Evolutionary conservation across 2,329 filamentous ascomycete genomes (phyloP).

Genomic region (Tolypocladium endophyticum): DNA sequence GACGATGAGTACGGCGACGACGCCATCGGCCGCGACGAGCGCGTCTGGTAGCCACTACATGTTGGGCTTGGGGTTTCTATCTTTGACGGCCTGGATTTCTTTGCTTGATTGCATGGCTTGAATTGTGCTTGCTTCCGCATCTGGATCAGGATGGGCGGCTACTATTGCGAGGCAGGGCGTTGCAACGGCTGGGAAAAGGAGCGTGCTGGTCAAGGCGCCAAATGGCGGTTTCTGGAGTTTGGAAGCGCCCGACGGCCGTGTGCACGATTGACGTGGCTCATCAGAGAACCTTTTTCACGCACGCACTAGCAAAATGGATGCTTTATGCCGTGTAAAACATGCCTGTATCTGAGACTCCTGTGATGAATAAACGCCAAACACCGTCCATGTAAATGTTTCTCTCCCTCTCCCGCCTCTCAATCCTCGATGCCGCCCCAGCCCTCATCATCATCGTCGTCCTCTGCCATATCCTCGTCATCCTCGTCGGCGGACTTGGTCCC

Average conservation of each 20-base stretch:
- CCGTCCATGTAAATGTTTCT: not conserved
- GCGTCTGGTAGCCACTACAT: not conserved
- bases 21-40: constrained; percentile 16
- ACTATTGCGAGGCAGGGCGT: not conserved
- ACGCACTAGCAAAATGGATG: not conserved
- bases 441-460: constrained; percentile 24
- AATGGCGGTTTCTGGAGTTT: not conserved
- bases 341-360: not conserved
- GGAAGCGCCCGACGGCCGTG: not conserved
- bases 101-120: not conserved
- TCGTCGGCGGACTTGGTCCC: constrained; percentile 27
- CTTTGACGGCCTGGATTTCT: not conserved
- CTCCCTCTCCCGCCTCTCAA: constrained; percentile 28
- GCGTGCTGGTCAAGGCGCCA: not conserved
- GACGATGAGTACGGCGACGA: constrained; percentile 20
- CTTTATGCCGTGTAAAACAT: not conserved
- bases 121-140: too few relatives aligned
- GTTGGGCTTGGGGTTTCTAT: not conserved
- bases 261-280: not conserved
- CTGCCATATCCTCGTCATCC: constrained; percentile 21
- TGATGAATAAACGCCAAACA: not conserved
- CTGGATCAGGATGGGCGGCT: not conserved
- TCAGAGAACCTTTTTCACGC: not conserved
- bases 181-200: not conserved
- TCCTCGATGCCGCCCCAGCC: constrained; percentile 64